A percentile compares a stretch with the other conserved stretches of the same genome.
Conservation (phyloP, 2,329 filamentous ascomycete genomes). For the Phialemonium atrogriseum region DNA sequence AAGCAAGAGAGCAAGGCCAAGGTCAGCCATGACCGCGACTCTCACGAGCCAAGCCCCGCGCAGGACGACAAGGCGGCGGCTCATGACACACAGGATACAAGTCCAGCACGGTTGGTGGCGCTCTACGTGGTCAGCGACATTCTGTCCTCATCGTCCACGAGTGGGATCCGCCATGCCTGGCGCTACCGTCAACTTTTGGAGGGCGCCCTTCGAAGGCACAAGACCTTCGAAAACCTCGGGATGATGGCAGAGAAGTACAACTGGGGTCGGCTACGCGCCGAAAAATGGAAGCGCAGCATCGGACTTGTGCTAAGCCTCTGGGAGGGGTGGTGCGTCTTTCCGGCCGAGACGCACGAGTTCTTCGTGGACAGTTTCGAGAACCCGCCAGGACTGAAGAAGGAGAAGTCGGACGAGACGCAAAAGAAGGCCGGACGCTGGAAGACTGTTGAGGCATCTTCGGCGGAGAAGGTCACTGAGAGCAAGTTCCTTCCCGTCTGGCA, state of each 20-base stretch:
- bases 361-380: slow-evolving; percentile 65
- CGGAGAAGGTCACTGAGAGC: slow-evolving; percentile 1
- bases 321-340: slow-evolving; percentile 66
- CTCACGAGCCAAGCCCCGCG: slow-evolving; percentile 25
- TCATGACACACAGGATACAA: slow-evolving; percentile 48
- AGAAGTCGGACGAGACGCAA: slow-evolving; percentile 24
- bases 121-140: slow-evolving; percentile 75
- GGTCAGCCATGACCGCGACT: slow-evolving; percentile 26
- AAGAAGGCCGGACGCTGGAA: slow-evolving; percentile 39
- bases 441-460: slow-evolving; percentile 31
- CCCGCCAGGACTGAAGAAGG: slow-evolving; percentile 42
- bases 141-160: slow-evolving; percentile 66
- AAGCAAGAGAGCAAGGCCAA: slow-evolving; percentile 28
- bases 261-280: slow-evolving; percentile 75
- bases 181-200: slow-evolving; percentile 79
- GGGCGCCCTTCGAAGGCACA: slow-evolving; percentile 55
- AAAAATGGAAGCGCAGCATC: slow-evolving; percentile 78
- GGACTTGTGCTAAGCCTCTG: slow-evolving; percentile 61
- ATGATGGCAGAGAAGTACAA: slow-evolving; percentile 60
- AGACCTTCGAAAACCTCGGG: slow-evolving; percentile 69
- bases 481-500: slow-evolving; percentile 14
- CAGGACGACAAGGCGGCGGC: slow-evolving; percentile 31
- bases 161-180: slow-evolving; percentile 76
- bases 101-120: slow-evolving; percentile 67
- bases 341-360: slow-evolving; percentile 61